Percentiles rank a stretch among this genome's conserved stretches.
phyloP scores from a whole-genome alignment of 768 basidiomycete genomes.

The Russula olivacea region DNA sequence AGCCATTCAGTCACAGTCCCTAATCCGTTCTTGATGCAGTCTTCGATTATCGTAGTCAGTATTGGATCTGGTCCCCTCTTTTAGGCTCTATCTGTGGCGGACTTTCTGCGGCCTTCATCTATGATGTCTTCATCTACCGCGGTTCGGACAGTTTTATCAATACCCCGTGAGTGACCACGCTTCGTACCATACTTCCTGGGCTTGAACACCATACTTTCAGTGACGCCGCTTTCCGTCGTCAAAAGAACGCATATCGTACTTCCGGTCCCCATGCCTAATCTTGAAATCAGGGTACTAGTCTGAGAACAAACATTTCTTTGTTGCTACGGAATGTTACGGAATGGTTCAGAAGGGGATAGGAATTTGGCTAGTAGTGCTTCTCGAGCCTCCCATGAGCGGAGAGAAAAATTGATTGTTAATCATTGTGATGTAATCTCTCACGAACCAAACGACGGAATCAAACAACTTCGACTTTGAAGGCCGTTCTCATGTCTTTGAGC shows the following conservation, averaged over 20 bases:
- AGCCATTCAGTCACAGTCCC: background rate
- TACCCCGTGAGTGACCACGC: constrained; percentile 39
- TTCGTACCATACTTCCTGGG: no score
- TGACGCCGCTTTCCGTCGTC: background rate
- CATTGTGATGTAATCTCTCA: background rate
- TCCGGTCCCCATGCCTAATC: background rate
- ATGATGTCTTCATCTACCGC: constrained; percentile 53
- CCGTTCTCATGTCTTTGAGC: constrained; percentile 15
- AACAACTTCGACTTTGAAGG: background rate
- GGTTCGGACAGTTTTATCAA: constrained; percentile 52
- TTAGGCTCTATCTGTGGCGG: constrained; percentile 56
- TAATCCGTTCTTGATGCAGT: constrained; percentile 24
- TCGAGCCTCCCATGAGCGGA: no score
- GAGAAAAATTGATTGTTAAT: constrained; percentile 16
- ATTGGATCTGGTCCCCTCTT: constrained; percentile 69
- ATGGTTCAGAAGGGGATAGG: no score
- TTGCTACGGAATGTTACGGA: no score
- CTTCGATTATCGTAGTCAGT: constrained; percentile 47
- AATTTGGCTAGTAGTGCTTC: no score
- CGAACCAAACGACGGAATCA: no score
- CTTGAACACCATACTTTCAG: background rate
- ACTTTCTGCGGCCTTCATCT: constrained; percentile 47
- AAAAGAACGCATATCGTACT: background rate
- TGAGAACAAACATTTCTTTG: no score
- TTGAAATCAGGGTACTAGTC: background rate